phyloP scores from a whole-genome alignment of 306 rosid genomes.

The Quercus alba region DNA sequence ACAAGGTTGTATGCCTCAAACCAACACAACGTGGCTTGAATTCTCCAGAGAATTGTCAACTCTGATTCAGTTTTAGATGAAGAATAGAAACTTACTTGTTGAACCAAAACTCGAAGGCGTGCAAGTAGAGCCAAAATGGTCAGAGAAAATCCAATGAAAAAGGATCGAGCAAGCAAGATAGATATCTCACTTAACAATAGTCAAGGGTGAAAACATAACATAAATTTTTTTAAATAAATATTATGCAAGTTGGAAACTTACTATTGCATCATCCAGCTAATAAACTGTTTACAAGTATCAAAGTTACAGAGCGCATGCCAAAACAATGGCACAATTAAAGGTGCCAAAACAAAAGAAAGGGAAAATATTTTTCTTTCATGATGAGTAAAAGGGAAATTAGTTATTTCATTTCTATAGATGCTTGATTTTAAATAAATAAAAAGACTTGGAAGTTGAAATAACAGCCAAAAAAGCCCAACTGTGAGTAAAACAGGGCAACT shows the following conservation, averaged over 20 bases:
- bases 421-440: background rate
- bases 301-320: background rate
- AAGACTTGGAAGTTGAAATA: background rate
- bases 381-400: background rate
- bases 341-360: background rate
- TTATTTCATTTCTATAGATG: background rate
- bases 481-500: background rate
- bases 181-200: constrained; percentile 65
- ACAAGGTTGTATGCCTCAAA: background rate
- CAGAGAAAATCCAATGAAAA: constrained; percentile 74
- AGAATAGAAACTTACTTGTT: constrained; percentile 57
- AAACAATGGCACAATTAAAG: background rate
- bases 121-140: constrained; percentile 77
- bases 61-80: background rate
- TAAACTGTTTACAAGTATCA: background rate
- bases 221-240: background rate
- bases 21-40: background rate
- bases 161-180: constrained; percentile 66
- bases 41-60: background rate
- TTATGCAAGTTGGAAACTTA: background rate
- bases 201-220: constrained; percentile 43
- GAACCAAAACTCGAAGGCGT: constrained; percentile 73
- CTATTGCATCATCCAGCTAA: background rate
- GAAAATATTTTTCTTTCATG: background rate
- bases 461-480: background rate